Base-by-base conservation (phyloP, 495 filamentous ascomycete genomes). In the Hyaloscypha hepaticicola region DNA sequence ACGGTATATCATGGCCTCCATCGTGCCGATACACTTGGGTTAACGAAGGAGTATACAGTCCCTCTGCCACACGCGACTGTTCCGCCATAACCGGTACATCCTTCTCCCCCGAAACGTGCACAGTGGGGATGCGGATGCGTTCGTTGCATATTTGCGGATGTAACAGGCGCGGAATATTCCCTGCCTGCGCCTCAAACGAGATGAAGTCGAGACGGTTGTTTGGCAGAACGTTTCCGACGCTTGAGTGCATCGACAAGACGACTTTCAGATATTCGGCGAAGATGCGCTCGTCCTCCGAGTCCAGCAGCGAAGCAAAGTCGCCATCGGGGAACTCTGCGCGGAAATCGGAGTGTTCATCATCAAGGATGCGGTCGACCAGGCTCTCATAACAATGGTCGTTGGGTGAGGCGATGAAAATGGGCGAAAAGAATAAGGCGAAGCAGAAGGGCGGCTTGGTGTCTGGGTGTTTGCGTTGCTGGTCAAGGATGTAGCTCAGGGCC, bases 361-460 rank as follows among this genome's bases (percentile, higher is more conserved):
- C n/a, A n/a, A n/a, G n/a, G n/a, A n/a, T n/a, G n/a, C n/a, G n/a
- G n/a, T n/a, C n/a, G n/a, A n/a, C n/a, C n/a, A n/a, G n/a, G n/a
- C n/a, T n/a, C n/a, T n/a, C n/a, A n/a, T n/a, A n/a, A n/a, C n/a
- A n/a, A n/a, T n/a, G n/a, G n/a, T n/a, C n/a, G 24, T 63, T 50
- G 9, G 60, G 60, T 9, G 60, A 55, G 2, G 45, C 31, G 19
- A 63, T 63, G n/a, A 63, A 28, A 26, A 28, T 24, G 5, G 60
- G 60, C 7, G 60, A 41, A 28, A 60, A 58, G 26, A 65, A 60
- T 5, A 65, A 19, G 5, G 55, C 63, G 31, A 58, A 65, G 27
- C 55, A n/a, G 45, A 65, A 65, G 6, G 63, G 63, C 19, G 63
- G 55, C 12, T 12, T 41, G 28, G 28, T 19, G 11, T 34, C 26